These are phyloP conservation scores for Yarrowia osloensis DNA, from an alignment of 805 yeast species.

Conservation along the genomic window DNA sequence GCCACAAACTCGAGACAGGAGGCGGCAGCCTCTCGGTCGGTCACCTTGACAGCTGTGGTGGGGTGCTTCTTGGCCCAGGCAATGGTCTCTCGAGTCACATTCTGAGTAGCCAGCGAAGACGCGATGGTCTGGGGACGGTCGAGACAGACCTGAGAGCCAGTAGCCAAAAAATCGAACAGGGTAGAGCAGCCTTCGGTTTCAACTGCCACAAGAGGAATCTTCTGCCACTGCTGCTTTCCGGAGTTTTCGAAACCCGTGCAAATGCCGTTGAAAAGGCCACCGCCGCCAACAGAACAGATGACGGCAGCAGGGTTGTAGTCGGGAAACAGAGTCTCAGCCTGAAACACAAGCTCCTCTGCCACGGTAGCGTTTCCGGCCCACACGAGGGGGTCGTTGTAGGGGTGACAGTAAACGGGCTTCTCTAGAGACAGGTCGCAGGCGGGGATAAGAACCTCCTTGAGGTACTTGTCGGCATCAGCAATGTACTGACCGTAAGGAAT, in stretches of 20 bases:
- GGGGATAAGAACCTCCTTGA: slow-evolving; percentile 66
- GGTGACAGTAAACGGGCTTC: slow-evolving; percentile 82
- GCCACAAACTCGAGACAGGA: slow-evolving; percentile 55
- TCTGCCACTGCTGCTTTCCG: slow-evolving; percentile 38
- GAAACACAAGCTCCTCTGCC: slow-evolving; percentile 83
- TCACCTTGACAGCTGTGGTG: slow-evolving; percentile 48
- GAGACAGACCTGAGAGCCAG: slow-evolving; percentile 49
- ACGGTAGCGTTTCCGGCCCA: slow-evolving; percentile 96
- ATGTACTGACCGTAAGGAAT: slow-evolving; percentile 72
- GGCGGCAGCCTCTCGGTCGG: slow-evolving; percentile 58
- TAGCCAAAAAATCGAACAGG: slow-evolving; percentile 52
- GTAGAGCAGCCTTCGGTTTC: slow-evolving; percentile 68
- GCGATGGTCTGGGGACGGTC: slow-evolving; percentile 56
- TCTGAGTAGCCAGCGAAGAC: slow-evolving; percentile 62
- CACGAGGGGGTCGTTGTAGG: slow-evolving; percentile 89
- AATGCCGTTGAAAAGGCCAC: slow-evolving; percentile 88
- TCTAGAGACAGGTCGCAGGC: slow-evolving; percentile 52
- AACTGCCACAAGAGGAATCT: slow-evolving; percentile 49
- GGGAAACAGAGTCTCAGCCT: slow-evolving; percentile 46
- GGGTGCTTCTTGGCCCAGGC: slow-evolving; percentile 49
- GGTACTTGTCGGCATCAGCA: slow-evolving; percentile 79
- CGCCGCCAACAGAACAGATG: slow-evolving; percentile 94
- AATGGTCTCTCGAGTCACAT: slow-evolving; percentile 54
- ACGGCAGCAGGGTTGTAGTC: slow-evolving; percentile 66
- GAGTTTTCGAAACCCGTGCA: slow-evolving; percentile 76